Conservation (phyloP, 805 yeast genomes). For the Saccharomycopsis lassenensis region DNA sequence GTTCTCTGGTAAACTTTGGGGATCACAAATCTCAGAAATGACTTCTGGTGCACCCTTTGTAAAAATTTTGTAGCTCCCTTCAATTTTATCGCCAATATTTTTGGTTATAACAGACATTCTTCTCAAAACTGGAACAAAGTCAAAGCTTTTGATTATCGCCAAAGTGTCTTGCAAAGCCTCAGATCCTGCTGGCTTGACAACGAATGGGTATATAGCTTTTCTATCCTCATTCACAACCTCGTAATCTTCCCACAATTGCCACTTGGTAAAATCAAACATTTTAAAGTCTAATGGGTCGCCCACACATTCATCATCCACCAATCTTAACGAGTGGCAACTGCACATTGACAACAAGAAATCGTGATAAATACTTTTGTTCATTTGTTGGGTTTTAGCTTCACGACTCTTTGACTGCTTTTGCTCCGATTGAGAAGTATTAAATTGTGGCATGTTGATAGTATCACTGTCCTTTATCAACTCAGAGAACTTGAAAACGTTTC, state of each 20-base stretch:
- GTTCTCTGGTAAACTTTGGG: conserved; percentile 60
- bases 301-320: conserved; percentile 65
- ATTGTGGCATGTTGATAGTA: too few species aligned
- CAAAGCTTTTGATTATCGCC: conserved; percentile 48
- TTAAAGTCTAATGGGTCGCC: conserved; percentile 93
- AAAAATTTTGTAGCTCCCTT: conserved; percentile 36
- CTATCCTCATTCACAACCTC: conserved; percentile 31
- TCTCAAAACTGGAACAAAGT: conserved; percentile 74
- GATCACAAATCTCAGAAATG: conserved; percentile 64
- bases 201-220: conserved; percentile 35
- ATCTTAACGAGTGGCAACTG: conserved; percentile 79
- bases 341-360: conserved; percentile 29
- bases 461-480: conserved; percentile 19
- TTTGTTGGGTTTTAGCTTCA: not conserved
- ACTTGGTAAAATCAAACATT: conserved; percentile 84
- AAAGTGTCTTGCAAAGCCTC: conserved; percentile 23
- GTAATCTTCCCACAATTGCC: conserved; percentile 65
- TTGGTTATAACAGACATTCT: conserved; percentile 81
- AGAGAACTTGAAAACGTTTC: conserved; percentile 14
- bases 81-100: conserved; percentile 22
- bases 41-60: conserved; percentile 98
- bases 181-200: conserved; percentile 33
- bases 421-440: not conserved
- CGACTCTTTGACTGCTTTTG: not conserved
- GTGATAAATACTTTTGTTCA: conserved; percentile 14